A percentile compares a stretch with the other conserved stretches of the same genome.
These are phyloP conservation scores for Peronospora tabacina DNA, from an alignment of 352 stramenopile species.

Conservation along the genomic window DNA sequence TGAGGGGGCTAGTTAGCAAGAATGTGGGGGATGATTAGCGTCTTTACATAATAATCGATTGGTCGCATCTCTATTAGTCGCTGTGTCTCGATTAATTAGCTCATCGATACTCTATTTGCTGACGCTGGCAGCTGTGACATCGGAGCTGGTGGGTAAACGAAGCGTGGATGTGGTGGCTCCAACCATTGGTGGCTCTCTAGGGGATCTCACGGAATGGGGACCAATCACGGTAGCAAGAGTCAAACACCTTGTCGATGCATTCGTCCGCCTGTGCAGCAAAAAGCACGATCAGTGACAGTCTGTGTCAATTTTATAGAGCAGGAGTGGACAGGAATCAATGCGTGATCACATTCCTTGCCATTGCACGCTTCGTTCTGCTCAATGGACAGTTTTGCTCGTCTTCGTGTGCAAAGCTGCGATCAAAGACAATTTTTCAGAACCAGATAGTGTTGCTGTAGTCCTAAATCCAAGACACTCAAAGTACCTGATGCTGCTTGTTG, in stretches of 20 bases:
- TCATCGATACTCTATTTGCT: not conserved
- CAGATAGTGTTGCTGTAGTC: not conserved
- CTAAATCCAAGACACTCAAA: not conserved
- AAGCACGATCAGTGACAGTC: not conserved
- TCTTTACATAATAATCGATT: too few species aligned
- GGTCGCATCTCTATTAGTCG: not conserved
- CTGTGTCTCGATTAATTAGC: not conserved
- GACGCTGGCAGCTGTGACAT: not conserved
- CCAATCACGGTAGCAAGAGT: slow-evolving; percentile 81
- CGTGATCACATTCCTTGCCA: slow-evolving; percentile 39
- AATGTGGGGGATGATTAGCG: too few species aligned
- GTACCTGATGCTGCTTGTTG: slow-evolving; percentile 82
- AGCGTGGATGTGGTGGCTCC: not conserved
- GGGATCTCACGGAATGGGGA: slow-evolving; percentile 79
- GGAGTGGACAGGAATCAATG: not conserved
- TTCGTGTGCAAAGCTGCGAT: slow-evolving; percentile 75
- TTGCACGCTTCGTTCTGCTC: slow-evolving; percentile 68
- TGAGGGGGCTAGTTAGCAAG: too few species aligned
- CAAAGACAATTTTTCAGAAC: slow-evolving; percentile 3
- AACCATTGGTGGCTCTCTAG: slow-evolving; percentile 14
- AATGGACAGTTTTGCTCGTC: slow-evolving; percentile 82
- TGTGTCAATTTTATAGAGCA: not conserved
- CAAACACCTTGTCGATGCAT: slow-evolving; percentile 79
- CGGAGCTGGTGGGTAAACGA: not conserved
- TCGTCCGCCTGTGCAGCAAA: slow-evolving; percentile 57